Evolutionary conservation across 2,329 filamentous ascomycete genomes (phyloP).

Genomic region (Drechslerella stenobrocha): DNA sequence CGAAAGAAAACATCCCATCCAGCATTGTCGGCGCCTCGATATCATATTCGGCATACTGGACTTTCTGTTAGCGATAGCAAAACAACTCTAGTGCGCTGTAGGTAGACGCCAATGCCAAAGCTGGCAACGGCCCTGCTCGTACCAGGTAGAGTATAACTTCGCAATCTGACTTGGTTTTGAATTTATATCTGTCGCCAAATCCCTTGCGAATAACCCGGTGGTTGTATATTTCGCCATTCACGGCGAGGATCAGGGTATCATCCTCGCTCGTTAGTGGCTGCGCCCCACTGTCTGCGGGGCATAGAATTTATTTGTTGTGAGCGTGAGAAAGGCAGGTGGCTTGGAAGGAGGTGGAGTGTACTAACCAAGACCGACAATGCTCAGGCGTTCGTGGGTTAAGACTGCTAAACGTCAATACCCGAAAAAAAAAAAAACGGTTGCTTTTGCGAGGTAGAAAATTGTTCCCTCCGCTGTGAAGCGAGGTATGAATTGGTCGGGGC

Average conservation of each 20-base stretch:
- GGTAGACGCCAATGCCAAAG: too few species aligned
- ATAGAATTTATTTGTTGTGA: too few species aligned
- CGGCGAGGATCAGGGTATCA: conserved; percentile 81
- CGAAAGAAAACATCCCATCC: conserved; percentile 99
- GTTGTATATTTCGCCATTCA: conserved; percentile 99
- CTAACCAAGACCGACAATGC: conserved; percentile 91
- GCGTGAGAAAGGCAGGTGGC: conserved; percentile 50
- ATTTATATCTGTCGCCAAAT: conserved; percentile 81
- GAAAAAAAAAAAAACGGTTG: conserved; percentile 2
- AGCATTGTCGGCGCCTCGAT: conserved; percentile 89
- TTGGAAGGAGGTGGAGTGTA: conserved; percentile 31
- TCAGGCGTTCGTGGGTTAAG: conserved; percentile 94
- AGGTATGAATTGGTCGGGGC: conserved; percentile 53
- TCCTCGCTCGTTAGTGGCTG: conserved; percentile 94
- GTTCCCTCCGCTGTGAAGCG: neutral
- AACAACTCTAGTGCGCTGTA: too few species aligned
- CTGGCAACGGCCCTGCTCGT: conserved; percentile 56
- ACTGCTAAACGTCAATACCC: conserved; percentile 61
- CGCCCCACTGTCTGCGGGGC: conserved; percentile 91
- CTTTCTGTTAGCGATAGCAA: conserved; percentile 3
- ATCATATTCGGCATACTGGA: conserved; percentile 85
- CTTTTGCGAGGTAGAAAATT: neutral
- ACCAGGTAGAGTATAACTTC: conserved; percentile 98
- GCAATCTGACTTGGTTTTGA: conserved; percentile 98
- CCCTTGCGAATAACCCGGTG: conserved; percentile 90